Conservation (phyloP, 805 yeast species). For the Kazachstania viticola region DNA sequence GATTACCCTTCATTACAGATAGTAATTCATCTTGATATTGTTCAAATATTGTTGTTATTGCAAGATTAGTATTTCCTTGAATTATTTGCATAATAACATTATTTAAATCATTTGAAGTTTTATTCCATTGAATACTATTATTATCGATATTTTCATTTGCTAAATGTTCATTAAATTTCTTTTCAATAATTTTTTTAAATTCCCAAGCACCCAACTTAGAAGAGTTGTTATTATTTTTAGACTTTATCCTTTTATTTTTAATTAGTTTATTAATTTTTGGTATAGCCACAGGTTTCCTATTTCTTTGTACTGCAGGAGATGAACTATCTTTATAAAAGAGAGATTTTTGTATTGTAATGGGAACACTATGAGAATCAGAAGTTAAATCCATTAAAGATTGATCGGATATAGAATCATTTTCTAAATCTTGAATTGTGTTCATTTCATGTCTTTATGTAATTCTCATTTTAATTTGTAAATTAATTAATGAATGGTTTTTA, state of each 20-base stretch:
- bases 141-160: slow-evolving; percentile 7
- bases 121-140: slow-evolving; percentile 17
- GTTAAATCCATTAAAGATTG: not conserved
- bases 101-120: slow-evolving; percentile 11
- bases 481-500: no score
- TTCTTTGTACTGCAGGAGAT: not conserved
- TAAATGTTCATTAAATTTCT: slow-evolving; percentile 12
- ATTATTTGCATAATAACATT: slow-evolving; percentile 12
- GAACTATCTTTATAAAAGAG: slow-evolving; percentile 2
- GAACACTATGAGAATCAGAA: not conserved
- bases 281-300: slow-evolving; percentile 1
- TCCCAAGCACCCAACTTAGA: slow-evolving; percentile 13
- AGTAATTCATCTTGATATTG: slow-evolving; percentile 14
- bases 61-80: slow-evolving; percentile 15
- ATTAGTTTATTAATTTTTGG: not conserved
- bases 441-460: no score
- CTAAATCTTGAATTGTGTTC: slow-evolving; percentile 3
- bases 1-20: slow-evolving; percentile 6
- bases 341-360: slow-evolving; percentile 3
- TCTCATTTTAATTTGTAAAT: no score
- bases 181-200: slow-evolving; percentile 12
- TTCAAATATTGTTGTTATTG: slow-evolving; percentile 15
- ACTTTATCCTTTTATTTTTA: slow-evolving; percentile 3
- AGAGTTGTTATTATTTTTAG: slow-evolving; percentile 1
- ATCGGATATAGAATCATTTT: slow-evolving; percentile 5